Percentiles rank a stretch among this genome's conserved stretches.
These are phyloP conservation scores for Sarcomyxa edulis DNA, from an alignment of 768 basidiomycete genomes.

Conservation along the genomic window DNA sequence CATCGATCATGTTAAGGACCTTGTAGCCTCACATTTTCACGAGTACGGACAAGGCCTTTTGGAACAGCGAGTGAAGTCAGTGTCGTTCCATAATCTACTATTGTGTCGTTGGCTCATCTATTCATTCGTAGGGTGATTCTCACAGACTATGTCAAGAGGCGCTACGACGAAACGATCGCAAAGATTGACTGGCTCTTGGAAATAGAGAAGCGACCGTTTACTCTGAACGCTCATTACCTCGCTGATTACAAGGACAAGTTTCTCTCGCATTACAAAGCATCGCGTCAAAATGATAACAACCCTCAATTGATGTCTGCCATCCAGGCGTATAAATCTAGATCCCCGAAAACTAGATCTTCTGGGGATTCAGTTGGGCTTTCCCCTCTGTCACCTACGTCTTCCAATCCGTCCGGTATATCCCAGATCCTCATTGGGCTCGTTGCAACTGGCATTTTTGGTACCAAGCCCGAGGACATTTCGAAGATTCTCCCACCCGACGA, in stretches of 20 bases:
- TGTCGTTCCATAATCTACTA: background rate
- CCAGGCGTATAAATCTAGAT: conserved; percentile 13
- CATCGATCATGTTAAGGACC: conserved; percentile 27
- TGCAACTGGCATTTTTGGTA: conserved; percentile 31
- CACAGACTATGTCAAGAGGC: conserved; percentile 42
- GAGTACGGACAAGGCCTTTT: conserved; percentile 48
- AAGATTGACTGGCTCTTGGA: conserved; percentile 43
- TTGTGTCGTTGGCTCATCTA: background rate
- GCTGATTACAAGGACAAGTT: conserved; percentile 41
- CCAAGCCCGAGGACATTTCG: conserved; percentile 36
- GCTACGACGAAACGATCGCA: conserved; percentile 30
- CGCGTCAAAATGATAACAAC: conserved; percentile 26
- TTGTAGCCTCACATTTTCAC: conserved; percentile 47
- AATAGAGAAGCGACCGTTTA: conserved; percentile 45
- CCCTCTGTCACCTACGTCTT: too few species aligned
- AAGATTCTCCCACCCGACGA: conserved; percentile 46
- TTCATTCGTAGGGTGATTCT: conserved; percentile 39
- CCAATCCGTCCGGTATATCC: conserved; percentile 20
- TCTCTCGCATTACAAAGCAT: conserved; percentile 40
- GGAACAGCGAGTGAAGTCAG: conserved; percentile 38
- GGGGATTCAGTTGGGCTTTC: too few species aligned
- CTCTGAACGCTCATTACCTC: conserved; percentile 48
- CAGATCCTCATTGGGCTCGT: conserved; percentile 30
- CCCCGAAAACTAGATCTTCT: too few species aligned
- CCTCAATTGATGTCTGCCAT: conserved; percentile 20